phyloP scores from a whole-genome alignment of 306 rosid species.

The Inga oerstediana region DNA sequence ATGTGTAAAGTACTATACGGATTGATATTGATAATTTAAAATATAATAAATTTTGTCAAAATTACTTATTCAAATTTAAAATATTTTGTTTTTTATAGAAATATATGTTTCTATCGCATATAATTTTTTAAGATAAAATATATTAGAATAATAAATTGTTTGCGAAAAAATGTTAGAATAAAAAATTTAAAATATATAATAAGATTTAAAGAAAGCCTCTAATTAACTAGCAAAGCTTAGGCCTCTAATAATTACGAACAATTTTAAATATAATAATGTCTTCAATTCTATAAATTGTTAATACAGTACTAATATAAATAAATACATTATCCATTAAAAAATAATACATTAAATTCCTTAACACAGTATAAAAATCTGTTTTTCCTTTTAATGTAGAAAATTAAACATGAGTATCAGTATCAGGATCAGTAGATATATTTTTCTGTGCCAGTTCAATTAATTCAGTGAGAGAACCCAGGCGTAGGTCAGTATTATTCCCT shows the following conservation, averaged over 20 bases:
- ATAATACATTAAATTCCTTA: not conserved
- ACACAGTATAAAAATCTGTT: not conserved
- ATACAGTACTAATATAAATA: no score
- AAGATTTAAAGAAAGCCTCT: no score
- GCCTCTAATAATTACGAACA: not conserved
- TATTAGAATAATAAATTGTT: no score
- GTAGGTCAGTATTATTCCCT: not conserved
- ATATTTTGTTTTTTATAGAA: not conserved
- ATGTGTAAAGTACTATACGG: not conserved
- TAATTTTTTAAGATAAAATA: not conserved
- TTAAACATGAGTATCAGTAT: not conserved
- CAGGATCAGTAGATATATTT: conserved; percentile 39
- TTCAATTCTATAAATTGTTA: no score
- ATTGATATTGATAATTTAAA: not conserved
- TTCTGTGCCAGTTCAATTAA: conserved; percentile 64
- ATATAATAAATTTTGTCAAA: not conserved
- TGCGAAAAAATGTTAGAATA: not conserved
- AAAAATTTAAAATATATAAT: no score
- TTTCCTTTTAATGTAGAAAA: not conserved
- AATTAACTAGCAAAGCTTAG: not conserved
- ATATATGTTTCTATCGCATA: not conserved
- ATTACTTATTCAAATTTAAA: not conserved
- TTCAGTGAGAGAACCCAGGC: conserved; percentile 45
- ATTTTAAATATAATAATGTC: not conserved
- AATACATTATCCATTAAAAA: not conserved